These are phyloP conservation scores for Fulvia fulva DNA, from an alignment of 2,329 filamentous ascomycete genomes.

Conservation along the genomic window DNA sequence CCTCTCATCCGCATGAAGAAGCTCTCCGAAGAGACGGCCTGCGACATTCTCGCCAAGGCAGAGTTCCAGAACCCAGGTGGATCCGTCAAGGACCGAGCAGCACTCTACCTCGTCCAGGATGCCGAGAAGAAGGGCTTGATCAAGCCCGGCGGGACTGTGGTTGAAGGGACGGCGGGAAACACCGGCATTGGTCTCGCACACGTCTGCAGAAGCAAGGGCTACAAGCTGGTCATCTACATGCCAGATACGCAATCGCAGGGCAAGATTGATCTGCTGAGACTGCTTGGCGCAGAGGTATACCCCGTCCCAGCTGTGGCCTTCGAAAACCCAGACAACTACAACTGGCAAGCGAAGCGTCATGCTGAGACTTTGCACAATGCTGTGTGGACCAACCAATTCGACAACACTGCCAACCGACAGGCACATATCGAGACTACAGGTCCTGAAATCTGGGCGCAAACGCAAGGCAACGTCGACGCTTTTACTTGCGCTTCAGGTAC, in stretches of 20 bases:
- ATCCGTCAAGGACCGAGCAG: conserved; percentile 92
- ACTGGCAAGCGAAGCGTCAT: conserved; percentile 88
- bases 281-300: conserved; percentile 91
- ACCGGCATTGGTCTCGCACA: conserved; percentile 97
- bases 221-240: conserved; percentile 98
- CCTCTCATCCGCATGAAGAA: conserved; percentile 86
- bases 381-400: conserved; percentile 99
- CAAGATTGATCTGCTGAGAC: conserved; percentile 87
- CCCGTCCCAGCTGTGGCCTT: conserved; percentile 94
- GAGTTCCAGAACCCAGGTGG: conserved; percentile 99
- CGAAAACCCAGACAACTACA: conserved; percentile 94
- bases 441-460: conserved; percentile 96
- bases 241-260: conserved; percentile 97
- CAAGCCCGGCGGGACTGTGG: conserved; percentile 81
- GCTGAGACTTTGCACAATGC: conserved; percentile 82
- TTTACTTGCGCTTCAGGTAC: conserved; percentile 96
- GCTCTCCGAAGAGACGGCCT: conserved; percentile 86
- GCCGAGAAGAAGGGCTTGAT: conserved; percentile 85
- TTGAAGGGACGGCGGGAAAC: conserved; percentile 96
- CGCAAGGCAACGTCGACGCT: conserved; percentile 76
- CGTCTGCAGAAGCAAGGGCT: conserved; percentile 87
- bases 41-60: conserved; percentile 91
- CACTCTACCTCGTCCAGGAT: conserved; percentile 88
- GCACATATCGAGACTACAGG: conserved; percentile 97
- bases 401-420: conserved; percentile 88